A percentile compares a stretch with the other conserved stretches of the same genome.
These are phyloP conservation scores for Primulina tabacum DNA, from an alignment of 257 asterid species.

Conservation along the genomic window DNA sequence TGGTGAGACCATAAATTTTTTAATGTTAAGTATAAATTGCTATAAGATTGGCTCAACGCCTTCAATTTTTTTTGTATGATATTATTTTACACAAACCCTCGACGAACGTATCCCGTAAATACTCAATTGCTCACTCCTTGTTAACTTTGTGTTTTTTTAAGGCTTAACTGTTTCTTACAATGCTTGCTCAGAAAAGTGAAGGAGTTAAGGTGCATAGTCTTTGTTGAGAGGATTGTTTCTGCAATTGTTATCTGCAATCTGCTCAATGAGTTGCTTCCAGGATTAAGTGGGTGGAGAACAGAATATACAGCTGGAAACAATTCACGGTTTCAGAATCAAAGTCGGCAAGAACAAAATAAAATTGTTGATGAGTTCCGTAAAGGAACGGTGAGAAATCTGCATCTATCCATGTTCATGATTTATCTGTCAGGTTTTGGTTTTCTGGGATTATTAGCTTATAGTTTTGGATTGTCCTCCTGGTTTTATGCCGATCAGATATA, in stretches of 20 bases:
- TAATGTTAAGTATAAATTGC: no score
- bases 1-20: not conserved
- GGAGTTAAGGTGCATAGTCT: conserved; percentile 78
- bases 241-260: conserved; percentile 61
- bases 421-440: not conserved
- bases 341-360: conserved; percentile 51
- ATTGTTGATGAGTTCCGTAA: conserved; percentile 61
- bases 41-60: not conserved
- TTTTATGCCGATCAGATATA: not conserved
- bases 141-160: no score
- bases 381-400: conserved; percentile 41
- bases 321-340: conserved; percentile 52
- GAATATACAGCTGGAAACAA: conserved; percentile 68
- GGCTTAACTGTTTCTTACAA: not conserved
- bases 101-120: no score
- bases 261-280: conserved; percentile 61
- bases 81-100: no score
- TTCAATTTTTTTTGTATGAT: no score
- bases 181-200: conserved; percentile 44
- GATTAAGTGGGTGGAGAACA: conserved; percentile 59
- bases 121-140: not conserved
- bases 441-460: not conserved
- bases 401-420: not conserved
- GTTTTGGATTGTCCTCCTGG: not conserved
- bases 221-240: conserved; percentile 74